phyloP scores from a whole-genome alignment of 2,329 filamentous ascomycete species.

The Beauveria bassiana region DNA sequence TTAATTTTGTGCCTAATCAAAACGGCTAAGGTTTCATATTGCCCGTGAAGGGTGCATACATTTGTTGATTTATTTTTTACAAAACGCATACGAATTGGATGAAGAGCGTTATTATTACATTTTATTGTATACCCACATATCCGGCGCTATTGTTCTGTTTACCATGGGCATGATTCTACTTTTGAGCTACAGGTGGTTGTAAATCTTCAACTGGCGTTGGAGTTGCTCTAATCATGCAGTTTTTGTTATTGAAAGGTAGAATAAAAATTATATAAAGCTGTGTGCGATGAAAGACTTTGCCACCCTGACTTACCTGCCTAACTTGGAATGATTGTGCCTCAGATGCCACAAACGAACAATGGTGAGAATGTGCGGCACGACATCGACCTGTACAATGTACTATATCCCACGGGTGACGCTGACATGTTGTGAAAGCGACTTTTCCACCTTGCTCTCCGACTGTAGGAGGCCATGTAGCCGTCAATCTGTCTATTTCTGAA shows the following conservation, averaged over 20 bases:
- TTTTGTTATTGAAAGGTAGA: not conserved
- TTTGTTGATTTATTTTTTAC: not conserved
- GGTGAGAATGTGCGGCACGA: not conserved
- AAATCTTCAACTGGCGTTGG: not conserved
- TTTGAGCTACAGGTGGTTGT: not conserved
- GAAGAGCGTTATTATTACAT: not conserved
- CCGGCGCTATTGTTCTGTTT: not conserved
- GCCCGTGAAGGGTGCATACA: not conserved
- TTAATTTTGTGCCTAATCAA: constrained; percentile 18
- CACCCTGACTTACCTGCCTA: no score
- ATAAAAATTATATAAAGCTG: not conserved
- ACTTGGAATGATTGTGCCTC: no score
- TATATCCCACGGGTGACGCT: not conserved
- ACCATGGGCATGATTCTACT: not conserved
- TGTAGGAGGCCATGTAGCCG: not conserved
- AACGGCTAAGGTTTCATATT: not conserved
- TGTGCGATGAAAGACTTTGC: not conserved
- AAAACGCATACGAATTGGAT: not conserved
- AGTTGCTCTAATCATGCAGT: not conserved
- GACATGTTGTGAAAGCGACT: not conserved
- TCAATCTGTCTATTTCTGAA: no score
- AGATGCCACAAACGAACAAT: no score
- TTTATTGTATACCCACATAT: not conserved
- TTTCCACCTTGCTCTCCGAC: not conserved
- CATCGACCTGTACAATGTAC: not conserved